Evolutionary conservation across 495 filamentous ascomycete genomes (phyloP), one percentile per base, ranked within the genome.

Genomic region (Aspergillus bertholletiae): DNA sequence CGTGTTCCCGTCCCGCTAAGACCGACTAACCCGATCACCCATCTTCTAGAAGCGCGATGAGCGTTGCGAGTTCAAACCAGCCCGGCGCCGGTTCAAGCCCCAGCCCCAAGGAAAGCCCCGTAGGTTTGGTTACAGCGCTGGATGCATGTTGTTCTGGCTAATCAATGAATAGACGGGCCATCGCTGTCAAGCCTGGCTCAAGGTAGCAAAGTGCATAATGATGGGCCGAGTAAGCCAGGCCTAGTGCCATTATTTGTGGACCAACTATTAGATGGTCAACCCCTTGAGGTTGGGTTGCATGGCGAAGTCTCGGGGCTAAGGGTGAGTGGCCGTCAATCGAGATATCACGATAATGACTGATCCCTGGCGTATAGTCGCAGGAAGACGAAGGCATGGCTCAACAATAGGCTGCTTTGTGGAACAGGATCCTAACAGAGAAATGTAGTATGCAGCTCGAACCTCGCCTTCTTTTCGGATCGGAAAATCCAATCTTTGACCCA

Each of bases 401-500:
- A 49, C n/a, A 2, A 37, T 15, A 15, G 13, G 5, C 4, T 23
- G 8, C 12, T 27, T 21, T 21, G n/a, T 34, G 2, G 7, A 37
- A 15, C 1, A 1, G 15, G 23, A 13, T n/a, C n/a, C 18, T 49
- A 15, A 47, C 46, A 35, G 21, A 23, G 6, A 0, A 15, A 34
- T 49, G 13, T 49, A 71, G 68, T 64, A 41, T 51, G 54, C 12
- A 68, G 64, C 40, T 60, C 66, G 15, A 68, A 64, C 26, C 52
- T 72, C 9, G 64, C 67, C 11, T 72, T 74, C 47, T 72, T 72
- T 52, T 74, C 69, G 1, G 66, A 74, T 35, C 59, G 59, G 23
- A 57, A 63, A 41, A 56, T 71, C 22, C 50, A 49, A 13, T 70
- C 69, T 15, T 45, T 74, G 23, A 67, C 69, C 7, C 55, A 63